These are phyloP conservation scores for Pyricularia pennisetigena DNA, from an alignment of 2,329 filamentous ascomycete species.

Conservation along the genomic window DNA sequence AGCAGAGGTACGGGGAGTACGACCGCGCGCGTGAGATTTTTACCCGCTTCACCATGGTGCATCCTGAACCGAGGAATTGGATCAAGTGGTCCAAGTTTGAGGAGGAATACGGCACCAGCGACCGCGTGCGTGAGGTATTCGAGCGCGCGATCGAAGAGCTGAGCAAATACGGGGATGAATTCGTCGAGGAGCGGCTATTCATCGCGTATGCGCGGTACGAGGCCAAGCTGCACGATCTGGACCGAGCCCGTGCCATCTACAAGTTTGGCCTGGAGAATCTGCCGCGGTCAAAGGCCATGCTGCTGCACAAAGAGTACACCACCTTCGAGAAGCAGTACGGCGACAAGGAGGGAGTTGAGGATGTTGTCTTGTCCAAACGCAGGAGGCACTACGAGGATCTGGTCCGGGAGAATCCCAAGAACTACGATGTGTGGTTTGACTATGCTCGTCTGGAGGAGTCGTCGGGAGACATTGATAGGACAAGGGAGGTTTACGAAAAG, in stretches of 20 bases:
- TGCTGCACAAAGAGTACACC: slow-evolving; percentile 87
- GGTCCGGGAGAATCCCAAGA: slow-evolving; percentile 86
- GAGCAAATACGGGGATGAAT: slow-evolving; percentile 59
- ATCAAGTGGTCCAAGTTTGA: slow-evolving; percentile 98
- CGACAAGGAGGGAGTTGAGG: slow-evolving; percentile 84
- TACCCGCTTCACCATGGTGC: slow-evolving; percentile 79
- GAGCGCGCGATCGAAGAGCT: slow-evolving; percentile 79
- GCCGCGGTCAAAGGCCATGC: slow-evolving; percentile 74
- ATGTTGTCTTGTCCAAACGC: slow-evolving; percentile 90
- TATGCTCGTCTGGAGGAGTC: slow-evolving; percentile 85
- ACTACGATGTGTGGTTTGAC: slow-evolving; percentile 97
- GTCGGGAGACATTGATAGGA: slow-evolving; percentile 69
- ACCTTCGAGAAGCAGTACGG: slow-evolving; percentile 98
- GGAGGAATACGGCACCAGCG: slow-evolving; percentile 87
- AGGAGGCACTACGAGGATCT: slow-evolving; percentile 90
- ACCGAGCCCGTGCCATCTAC: slow-evolving; percentile 88
- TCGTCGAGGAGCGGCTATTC: slow-evolving; percentile 93
- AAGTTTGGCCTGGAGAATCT: slow-evolving; percentile 92
- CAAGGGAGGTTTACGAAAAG: slow-evolving; percentile 88
- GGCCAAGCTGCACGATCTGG: slow-evolving; percentile 88
- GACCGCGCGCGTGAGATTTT: slow-evolving; percentile 87
- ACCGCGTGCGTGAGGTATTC: slow-evolving; percentile 86
- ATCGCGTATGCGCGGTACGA: slow-evolving; percentile 94
- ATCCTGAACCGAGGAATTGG: slow-evolving; percentile 93
- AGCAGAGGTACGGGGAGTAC: slow-evolving; percentile 90